Base-by-base conservation (phyloP, 257 asterid genomes). In the Nicotiana paniculata region DNA sequence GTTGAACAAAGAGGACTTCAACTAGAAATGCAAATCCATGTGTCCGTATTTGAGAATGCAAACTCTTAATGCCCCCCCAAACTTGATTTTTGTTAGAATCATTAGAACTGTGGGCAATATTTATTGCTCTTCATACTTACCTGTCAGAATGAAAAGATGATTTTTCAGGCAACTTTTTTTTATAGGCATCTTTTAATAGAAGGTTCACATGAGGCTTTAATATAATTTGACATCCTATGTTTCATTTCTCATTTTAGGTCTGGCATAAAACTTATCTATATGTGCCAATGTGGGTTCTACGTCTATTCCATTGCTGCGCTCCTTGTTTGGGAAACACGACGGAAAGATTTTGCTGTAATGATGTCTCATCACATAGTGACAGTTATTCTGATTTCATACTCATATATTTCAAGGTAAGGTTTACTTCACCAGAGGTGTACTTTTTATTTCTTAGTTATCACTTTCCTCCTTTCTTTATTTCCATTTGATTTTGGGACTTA, bases 251-350 rank as follows among this genome's bases (percentile, higher is more conserved):
- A 74, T 74, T 74, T 82, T 90, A 92, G 97, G 94, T 84, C 86
- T 86, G 79, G 96, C 43, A 37, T 96, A 77, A 89, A 84, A 80
- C 90, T 92, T 65, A 80, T 92, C 82, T 96, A 96, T 88, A 92
- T 94, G 97, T 96, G 98, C 86, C 96, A 96, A 87, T 94, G 98
- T 80, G 99, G 99, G 55, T 96, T 92, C 92, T 96, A 96, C 91
- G 63, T 83, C 81, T 94, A 93, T 79, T 88, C 98, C 88, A 93
- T 91, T 82, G 89, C 90, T 84, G 97, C 99, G 54, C 98, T 94
- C 61, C 90, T 96, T 68, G 83, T 91, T 43, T 94, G 98, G 97
- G 99, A 96, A 86, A 96, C 99, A 24, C 92, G 99, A 13, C 81
- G 99, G 82, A 96, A 93, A 88, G 98, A 96, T 81, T 96, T 96